phyloP scores from a whole-genome alignment of 176 grass and related monocot genomes.

The Calamus simplicifolius region DNA sequence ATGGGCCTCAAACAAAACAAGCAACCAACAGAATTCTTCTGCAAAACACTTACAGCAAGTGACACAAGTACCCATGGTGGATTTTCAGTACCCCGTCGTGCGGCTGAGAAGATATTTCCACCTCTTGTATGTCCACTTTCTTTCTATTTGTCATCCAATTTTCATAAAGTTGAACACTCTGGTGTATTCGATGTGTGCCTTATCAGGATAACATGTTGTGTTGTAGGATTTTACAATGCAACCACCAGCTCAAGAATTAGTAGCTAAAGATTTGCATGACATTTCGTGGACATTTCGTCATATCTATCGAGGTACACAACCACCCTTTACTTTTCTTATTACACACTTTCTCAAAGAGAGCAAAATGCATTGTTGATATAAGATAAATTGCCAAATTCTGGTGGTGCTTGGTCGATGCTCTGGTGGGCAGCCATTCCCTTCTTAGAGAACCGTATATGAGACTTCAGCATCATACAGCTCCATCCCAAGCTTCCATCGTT shows the following conservation, averaged over 20 bases:
- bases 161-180: too few relatives aligned
- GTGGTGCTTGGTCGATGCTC: too few relatives aligned
- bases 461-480: too few relatives aligned
- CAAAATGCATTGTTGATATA: too few relatives aligned
- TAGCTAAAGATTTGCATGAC: slow-evolving; percentile 91
- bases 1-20: slow-evolving; percentile 96
- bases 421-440: too few relatives aligned
- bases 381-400: too few relatives aligned
- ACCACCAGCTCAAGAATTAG: slow-evolving; percentile 87
- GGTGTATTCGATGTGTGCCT: slow-evolving; percentile 31
- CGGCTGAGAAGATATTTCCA: slow-evolving; percentile 99
- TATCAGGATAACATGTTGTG: slow-evolving; percentile 57
- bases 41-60: slow-evolving; percentile 87
- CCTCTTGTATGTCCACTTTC: slow-evolving; percentile 56
- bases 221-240: slow-evolving; percentile 97
- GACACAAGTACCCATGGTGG: slow-evolving; percentile 97
- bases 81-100: slow-evolving; percentile 91
- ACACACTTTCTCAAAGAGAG: too few relatives aligned
- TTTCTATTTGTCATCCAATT: slow-evolving; percentile 7
- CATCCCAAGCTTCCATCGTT: too few relatives aligned
- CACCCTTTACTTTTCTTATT: neutral
- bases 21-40: slow-evolving; percentile 90
- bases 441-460: too few relatives aligned
- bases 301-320: slow-evolving; percentile 70
- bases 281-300: slow-evolving; percentile 95